Conservation (phyloP, 176 grass and related monocot species). For the Oryza australiensis region DNA sequence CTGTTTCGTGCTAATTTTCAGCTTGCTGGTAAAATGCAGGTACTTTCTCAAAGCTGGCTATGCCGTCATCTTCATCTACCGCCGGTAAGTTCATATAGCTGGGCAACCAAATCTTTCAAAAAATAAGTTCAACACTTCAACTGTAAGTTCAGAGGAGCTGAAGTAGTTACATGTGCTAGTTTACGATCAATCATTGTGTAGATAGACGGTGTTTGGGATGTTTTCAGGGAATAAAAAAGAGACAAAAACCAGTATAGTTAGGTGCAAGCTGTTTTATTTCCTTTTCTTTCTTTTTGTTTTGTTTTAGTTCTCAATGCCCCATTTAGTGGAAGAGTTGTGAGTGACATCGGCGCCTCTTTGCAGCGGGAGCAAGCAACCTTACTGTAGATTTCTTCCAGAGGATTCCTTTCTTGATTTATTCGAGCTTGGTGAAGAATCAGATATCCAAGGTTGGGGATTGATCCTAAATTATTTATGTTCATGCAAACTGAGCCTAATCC, state of each 20-base stretch:
- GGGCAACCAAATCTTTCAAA: no score
- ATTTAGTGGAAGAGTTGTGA: constrained; percentile 8
- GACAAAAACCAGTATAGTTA: no score
- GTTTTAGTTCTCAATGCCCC: constrained; percentile 15
- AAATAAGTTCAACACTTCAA: no score
- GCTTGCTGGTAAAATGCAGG: constrained; percentile 32
- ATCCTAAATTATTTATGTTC: constrained; percentile 14
- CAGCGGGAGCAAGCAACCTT: constrained; percentile 89
- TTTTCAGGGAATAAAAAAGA: background rate
- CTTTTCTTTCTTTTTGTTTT: background rate
- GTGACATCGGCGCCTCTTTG: constrained; percentile 39
- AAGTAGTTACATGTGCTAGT: background rate
- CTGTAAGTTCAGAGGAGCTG: background rate
- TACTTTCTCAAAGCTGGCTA: constrained; percentile 76
- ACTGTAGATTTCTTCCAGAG: constrained; percentile 79
- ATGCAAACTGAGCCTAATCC: background rate
- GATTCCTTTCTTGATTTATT: constrained; percentile 86
- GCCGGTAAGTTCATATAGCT: constrained; percentile 41
- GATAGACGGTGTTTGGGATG: background rate
- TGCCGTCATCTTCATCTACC: constrained; percentile 72
- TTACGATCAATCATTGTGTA: background rate
- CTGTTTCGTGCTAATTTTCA: background rate
- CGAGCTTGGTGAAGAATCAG: constrained; percentile 60
- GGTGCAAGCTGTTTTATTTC: no score
- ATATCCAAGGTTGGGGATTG: constrained; percentile 73